Evolutionary conservation across 208 protist genomes (phyloP), one percentile per base, ranked within the genome.

Genomic region (Crithidia sp.): DNA sequence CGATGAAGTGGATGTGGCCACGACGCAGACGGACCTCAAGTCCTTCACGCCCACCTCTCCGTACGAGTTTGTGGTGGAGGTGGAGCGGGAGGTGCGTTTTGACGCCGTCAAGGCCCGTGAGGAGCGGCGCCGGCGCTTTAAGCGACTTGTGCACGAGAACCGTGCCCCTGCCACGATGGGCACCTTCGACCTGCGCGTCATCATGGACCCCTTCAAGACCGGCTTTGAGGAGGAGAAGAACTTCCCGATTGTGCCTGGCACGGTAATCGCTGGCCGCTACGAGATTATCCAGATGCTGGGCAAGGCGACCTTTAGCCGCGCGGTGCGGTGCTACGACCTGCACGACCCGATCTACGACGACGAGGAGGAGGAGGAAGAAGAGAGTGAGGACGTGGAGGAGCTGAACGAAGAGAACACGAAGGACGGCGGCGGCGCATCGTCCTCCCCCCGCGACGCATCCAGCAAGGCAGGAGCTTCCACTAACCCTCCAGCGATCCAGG

Each of bases 201-300:
- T 98, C 69, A 96, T 95, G 87, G 90, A 97, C 67, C 90, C 89
- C 16, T 74, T 89, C 76, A 95, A 97, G 76, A 98, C 96, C 9
- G 96, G 96, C 41, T 98, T 98, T 68, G 95, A 98, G 83, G 92
- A 97, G 56, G 88, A 95, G 60, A 92, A 94, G 64, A 94, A 96
- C 44, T 98, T 98, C 70, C 91, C 91, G 0, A 98, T 99, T 68
- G 77, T 91, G 14, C 81, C 86, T 16, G 90, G 94, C 57, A 85
- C 76, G 47, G 87, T 98, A 43, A 89, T 99, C 37, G 95, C 94
- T 5, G 94, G 94, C 64, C 91, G 97, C 56, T 99, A 98, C 76
- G 87, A 98, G 83, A 94, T 99, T 43, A 77, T 97, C 49, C 91
- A 98, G 70, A 90, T 97, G 67, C 68, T 98, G n/a, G 97, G 96